Percentiles rank a stretch among this genome's conserved stretches.
These are phyloP conservation scores for Coix lacrymajobi DNA, from an alignment of 176 grass and related monocot genomes.

Conservation along the genomic window DNA sequence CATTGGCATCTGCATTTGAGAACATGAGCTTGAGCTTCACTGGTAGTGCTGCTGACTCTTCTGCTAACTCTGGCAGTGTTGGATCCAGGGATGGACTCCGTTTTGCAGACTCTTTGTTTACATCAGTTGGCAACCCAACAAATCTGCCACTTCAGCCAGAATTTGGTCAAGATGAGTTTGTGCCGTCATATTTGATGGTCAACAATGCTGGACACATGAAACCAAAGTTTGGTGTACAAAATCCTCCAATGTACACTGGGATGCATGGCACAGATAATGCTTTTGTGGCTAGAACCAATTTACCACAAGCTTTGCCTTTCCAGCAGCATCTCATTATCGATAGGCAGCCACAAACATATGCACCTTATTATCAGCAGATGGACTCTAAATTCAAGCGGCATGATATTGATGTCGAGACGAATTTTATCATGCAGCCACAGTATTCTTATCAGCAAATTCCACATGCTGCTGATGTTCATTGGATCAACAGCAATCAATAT, in stretches of 20 bases:
- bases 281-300: neutral
- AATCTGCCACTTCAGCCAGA: neutral
- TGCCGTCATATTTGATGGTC: neutral
- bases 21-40: constrained; percentile 31
- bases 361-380: constrained; percentile 27
- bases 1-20: constrained; percentile 24
- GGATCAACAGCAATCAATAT: constrained; percentile 11
- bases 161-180: constrained; percentile 8
- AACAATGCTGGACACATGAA: constrained; percentile 25
- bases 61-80: neutral
- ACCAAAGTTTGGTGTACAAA: neutral
- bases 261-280: neutral
- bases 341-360: neutral
- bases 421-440: constrained; percentile 9
- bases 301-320: constrained; percentile 13
- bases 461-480: constrained; percentile 26
- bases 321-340: constrained; percentile 15
- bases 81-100: neutral
- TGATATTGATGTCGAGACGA: constrained; percentile 32
- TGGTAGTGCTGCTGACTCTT: neutral
- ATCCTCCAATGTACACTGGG: neutral
- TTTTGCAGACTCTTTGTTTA: neutral
- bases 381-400: constrained; percentile 13
- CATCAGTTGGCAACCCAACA: neutral
- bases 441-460: constrained; percentile 28